phyloP scores from a whole-genome alignment of 352 stramenopile species.

The Phytophthora pistaciae region DNA sequence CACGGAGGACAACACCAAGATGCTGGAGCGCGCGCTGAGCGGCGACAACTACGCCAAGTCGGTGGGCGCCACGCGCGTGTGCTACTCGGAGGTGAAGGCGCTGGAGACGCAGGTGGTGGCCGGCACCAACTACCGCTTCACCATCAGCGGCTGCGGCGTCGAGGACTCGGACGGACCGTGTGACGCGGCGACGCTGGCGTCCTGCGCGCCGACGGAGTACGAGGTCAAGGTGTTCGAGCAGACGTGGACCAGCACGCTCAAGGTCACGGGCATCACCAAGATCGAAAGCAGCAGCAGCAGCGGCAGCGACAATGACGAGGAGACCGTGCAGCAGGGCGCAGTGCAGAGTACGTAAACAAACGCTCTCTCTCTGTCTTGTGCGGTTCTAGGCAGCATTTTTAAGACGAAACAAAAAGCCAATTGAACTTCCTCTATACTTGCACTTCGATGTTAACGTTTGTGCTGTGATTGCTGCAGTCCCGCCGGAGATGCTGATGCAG shows the following conservation, averaged over 20 bases:
- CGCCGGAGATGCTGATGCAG: background rate
- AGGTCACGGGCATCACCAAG: conserved; percentile 61
- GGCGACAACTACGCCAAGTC: conserved; percentile 34
- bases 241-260: conserved; percentile 66
- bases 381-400: conserved; percentile 11
- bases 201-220: conserved; percentile 45
- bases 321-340: conserved; percentile 9
- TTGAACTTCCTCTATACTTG: conserved; percentile 16
- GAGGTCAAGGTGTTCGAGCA: conserved; percentile 68
- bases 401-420: conserved; percentile 20
- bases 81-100: conserved; percentile 44
- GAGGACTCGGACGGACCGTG: conserved; percentile 51
- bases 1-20: conserved; percentile 30
- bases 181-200: conserved; percentile 27
- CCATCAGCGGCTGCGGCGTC: conserved; percentile 61
- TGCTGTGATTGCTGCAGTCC: conserved; percentile 25
- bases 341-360: conserved; percentile 34
- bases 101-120: conserved; percentile 74
- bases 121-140: conserved; percentile 82
- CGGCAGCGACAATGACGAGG: conserved; percentile 4
- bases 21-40: conserved; percentile 41
- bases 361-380: conserved; percentile 10
- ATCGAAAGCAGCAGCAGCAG: conserved; percentile 5
- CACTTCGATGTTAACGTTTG: conserved; percentile 18
- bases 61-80: conserved; percentile 52